Evolutionary conservation across 75 land plant genomes (phyloP).

Genomic region (Cunninghamia lanceolata): DNA sequence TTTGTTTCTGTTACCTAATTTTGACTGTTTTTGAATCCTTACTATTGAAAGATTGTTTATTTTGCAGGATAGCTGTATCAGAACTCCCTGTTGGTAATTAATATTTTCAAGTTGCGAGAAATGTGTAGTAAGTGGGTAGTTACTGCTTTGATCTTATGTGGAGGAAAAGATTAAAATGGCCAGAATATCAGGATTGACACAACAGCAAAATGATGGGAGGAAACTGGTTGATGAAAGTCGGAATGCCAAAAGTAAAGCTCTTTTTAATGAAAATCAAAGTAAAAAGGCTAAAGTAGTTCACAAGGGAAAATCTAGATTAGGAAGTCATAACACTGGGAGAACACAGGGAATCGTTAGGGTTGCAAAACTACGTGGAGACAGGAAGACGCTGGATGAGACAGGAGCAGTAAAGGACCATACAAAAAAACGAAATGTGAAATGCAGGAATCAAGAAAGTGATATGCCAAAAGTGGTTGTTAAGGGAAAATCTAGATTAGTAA

Average conservation of each 20-base stretch:
- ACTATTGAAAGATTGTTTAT: slow-evolving; percentile 2
- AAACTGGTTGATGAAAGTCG: background rate
- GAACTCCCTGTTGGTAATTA: background rate
- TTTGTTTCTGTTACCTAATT: background rate
- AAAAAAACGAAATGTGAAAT: background rate
- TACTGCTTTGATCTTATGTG: background rate
- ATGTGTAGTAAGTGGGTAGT: background rate
- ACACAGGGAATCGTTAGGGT: background rate
- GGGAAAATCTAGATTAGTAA: background rate
- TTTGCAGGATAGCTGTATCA: slow-evolving; percentile 5
- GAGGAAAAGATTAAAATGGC: background rate
- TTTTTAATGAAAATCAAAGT: background rate
- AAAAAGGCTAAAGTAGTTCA: background rate
- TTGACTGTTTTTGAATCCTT: background rate
- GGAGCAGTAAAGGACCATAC: background rate
- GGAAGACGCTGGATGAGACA: background rate
- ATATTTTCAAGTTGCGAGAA: background rate
- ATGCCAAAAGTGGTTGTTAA: background rate
- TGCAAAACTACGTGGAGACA: background rate
- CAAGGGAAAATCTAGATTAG: background rate
- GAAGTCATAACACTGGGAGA: background rate
- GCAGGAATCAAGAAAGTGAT: background rate
- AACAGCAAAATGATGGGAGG: background rate
- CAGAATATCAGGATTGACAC: slow-evolving; percentile 2
- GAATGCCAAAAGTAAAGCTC: background rate